Percentiles rank a stretch among this genome's conserved stretches.
Evolutionary conservation across 129 eudicot genomes (phyloP).

Genomic region (Artemisia tridentata): DNA sequence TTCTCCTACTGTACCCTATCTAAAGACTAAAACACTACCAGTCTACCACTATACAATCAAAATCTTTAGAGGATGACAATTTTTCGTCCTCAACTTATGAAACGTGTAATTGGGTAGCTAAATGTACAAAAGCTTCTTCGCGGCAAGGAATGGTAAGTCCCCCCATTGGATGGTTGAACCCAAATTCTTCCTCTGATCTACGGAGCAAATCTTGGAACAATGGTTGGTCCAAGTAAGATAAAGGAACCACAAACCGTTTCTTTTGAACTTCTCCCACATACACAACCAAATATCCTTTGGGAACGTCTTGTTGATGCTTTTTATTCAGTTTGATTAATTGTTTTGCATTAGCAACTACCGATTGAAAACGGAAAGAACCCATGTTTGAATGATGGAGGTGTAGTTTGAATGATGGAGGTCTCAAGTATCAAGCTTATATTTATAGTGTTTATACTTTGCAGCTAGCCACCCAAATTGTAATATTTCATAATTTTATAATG

Average conservation of each 20-base stretch:
- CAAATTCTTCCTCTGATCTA: constrained; percentile 42
- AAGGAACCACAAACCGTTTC: constrained; percentile 41
- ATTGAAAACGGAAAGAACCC: not conserved
- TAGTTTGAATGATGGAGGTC: no score
- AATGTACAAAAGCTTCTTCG: constrained; percentile 34
- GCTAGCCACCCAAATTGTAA: no score
- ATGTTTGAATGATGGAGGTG: no score
- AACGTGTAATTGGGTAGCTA: constrained; percentile 13
- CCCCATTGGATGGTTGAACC: constrained; percentile 48
- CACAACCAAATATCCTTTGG: constrained; percentile 53
- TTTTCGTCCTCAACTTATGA: constrained; percentile 5
- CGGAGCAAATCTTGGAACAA: constrained; percentile 37
- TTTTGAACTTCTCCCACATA: constrained; percentile 49
- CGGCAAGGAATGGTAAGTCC: constrained; percentile 48
- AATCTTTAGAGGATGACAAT: constrained; percentile 7
- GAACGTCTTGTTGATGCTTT: constrained; percentile 31
- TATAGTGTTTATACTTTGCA: no score
- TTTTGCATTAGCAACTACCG: constrained; percentile 27
- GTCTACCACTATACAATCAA: constrained; percentile 1
- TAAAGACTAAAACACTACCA: not conserved
- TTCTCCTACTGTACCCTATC: not conserved
- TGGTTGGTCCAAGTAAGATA: constrained; percentile 41
- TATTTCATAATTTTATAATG: no score
- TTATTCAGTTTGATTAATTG: constrained; percentile 23
- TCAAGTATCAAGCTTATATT: no score